Evolutionary conservation across 345 rosid genomes (phyloP).

Genomic region (Salix koriyanagi): DNA sequence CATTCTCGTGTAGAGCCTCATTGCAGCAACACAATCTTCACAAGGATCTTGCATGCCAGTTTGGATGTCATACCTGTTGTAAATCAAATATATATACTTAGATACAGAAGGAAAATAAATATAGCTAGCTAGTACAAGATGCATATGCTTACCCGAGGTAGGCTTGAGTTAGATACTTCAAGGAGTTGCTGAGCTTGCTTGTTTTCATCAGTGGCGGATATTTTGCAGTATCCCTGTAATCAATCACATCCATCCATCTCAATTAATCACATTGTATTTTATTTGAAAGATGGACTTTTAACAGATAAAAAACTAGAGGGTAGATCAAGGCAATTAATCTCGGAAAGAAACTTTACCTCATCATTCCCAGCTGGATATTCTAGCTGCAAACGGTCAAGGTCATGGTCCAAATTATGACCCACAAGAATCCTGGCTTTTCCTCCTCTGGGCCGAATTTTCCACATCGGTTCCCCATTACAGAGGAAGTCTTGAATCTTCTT

Average conservation of each 20-base stretch:
- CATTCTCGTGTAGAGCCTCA: conserved; percentile 93
- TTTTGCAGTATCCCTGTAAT: conserved; percentile 68
- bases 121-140: neutral
- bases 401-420: conserved; percentile 85
- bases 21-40: conserved; percentile 81
- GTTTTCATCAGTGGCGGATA: conserved; percentile 94
- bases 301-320: no score
- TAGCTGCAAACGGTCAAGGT: conserved; percentile 64
- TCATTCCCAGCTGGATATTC: conserved; percentile 75
- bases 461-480: conserved; percentile 82
- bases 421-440: conserved; percentile 85
- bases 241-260: no score
- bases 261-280: neutral
- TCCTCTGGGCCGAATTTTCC: conserved; percentile 77
- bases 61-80: conserved; percentile 68
- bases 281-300: neutral
- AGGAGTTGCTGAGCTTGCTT: conserved; percentile 92
- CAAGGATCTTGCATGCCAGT: conserved; percentile 71
- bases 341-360: conserved; percentile 39
- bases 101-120: neutral
- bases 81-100: neutral
- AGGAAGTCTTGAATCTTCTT: conserved; percentile 81
- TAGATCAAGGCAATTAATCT: no score
- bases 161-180: conserved; percentile 77
- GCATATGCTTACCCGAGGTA: conserved; percentile 63